Evolutionary conservation across 495 filamentous ascomycete genomes (phyloP), one percentile per base, ranked within the genome.

Genomic region (Aspergillus egyptiacus): DNA sequence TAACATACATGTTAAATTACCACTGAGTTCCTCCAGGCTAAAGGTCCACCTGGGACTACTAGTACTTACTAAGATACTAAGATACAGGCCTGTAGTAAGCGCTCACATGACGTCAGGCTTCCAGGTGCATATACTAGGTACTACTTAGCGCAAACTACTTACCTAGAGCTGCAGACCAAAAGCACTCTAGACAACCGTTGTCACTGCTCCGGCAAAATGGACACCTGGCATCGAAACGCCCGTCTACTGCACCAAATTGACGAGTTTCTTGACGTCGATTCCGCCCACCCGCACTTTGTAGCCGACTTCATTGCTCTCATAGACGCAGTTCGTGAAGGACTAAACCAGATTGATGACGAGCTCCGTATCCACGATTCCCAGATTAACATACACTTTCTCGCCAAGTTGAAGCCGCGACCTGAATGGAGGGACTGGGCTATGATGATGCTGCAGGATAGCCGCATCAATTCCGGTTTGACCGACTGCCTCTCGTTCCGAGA

Each of bases 251-350:
- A 64, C 38, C 56, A 64, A 24, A 51, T 66, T 35, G 50, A 59
- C 35, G 63, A 66, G 52, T 59, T 64, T 35, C 46, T 66, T 10
- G 61, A 66, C 24, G 47, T 66, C 24, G 63, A 66, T 45, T 55
- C 57, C 0, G 24, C 41, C 18, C 51, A 59, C 39, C 61, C 57
- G 37, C 53, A 59, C 40, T 48, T 40, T 30, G 51, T 64, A 14
- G 48, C 54, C 32, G 63, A 63, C 37, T 64, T 66, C 33, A 41
- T 62, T 33, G 41, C 54, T 19, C 58, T 66, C 6, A 62, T 66
- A 25, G 43, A 63, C 20, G 63, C 63, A 2, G 56, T 62, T 30
- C 55, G 61, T 17, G 63, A 66, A 32, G 63, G 63, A 13, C 53
- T 64, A 19, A 50, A 51, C 19, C 56, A 58, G 34, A 57, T 66